Evolutionary conservation across 2,329 filamentous ascomycete species (phyloP), one percentile per base, ranked within the genome.

Genomic region (Xylogone sp.): DNA sequence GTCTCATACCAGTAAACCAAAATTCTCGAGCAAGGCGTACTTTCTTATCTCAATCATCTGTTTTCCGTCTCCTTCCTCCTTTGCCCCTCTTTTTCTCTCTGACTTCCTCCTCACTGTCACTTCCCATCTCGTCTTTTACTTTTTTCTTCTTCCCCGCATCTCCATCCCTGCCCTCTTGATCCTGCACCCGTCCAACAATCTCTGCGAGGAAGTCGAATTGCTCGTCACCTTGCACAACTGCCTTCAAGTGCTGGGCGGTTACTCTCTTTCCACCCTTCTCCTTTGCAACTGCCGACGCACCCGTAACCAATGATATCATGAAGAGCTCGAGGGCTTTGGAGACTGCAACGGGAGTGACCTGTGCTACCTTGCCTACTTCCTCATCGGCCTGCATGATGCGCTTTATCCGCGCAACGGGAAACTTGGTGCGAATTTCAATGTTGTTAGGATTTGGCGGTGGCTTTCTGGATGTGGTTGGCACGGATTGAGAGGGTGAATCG

Each of bases 341-440:
- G 43, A 97, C 93, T 21, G 93, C 94, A 51, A 96, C 95, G 16
- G 93, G 93, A 1, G 94, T 97, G 55, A 97, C 94, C 71, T 99
- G 94, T 3, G 94, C 92, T 9, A 99, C 94, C 73, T 99, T 99
- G 56, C 94, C 94, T 0, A 99, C 92, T 68, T 99, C 94, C 66
- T 99, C 94, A 65, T 99, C 94, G 10, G 93, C 93, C 72, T 99
- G 94, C 94, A 99, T 97, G 64, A 99, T 97, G 48, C 94, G 85
- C 78, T 99, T 99, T 75, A 99, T 99, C 56, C 94, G 82, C 13
- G 94, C 94, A 27, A 96, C 96, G 1, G 94, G 94, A 65, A 99
- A 99, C 65, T 97, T 97, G 29, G 93, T 97, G 70, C 84, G 89
- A 62, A 99, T 90, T 43, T 90, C 70, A 72, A 96, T 72, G 69